Base-by-base conservation (phyloP, 208 protist species). In the Strigomonas culicis region DNA sequence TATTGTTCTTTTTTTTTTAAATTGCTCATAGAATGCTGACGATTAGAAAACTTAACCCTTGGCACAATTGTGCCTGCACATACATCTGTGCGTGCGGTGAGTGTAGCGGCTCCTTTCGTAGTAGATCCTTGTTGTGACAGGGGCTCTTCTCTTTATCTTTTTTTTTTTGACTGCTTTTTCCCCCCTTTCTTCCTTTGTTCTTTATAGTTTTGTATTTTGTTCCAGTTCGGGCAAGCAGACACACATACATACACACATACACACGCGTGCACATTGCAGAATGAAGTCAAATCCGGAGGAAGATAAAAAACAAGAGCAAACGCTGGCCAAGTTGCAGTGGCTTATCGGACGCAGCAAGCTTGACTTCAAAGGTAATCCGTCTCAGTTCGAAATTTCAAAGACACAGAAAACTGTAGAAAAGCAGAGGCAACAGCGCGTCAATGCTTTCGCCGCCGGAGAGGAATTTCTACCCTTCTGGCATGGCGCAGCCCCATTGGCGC, bases 331-430 rank as follows among this genome's bases (percentile, higher is more conserved):
- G 75, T 66, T 95, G 34, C 74, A 86, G 24, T 95, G 90, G 86
- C 44, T 93, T 21, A 89, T 70, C 43, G 82, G 92, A 59, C 75
- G 86, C 15, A 77, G 64, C 39, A 82, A 86, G 27, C 52, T 65
- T 22, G 84, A 88, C 34, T 95, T 86, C 68, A 90, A 87, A n/a
- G 86, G 86, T 0, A 95, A 95, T 62, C 84, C 90, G 13, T 24
- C 79, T 0, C 78, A 84, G 2, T 93, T 92, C 72, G 86, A 91
- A 51, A 39, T 44, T 1, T 49, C 65, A 25, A 92, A 92, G 61
- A 92, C 82, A 8, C 75, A 81, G 25, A 73, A 79, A 55, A 79
- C 71, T 3, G 86, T 95, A 2, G 77, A 82, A 49, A 59, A 75
- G 24, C 58, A 55, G 22, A 77, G 76, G 28, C 73, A 75, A 46